Percentiles rank a stretch among this genome's conserved stretches.
Conservation (phyloP, 805 yeast species). For the Wickerhamomyces rabaulensis region DNA sequence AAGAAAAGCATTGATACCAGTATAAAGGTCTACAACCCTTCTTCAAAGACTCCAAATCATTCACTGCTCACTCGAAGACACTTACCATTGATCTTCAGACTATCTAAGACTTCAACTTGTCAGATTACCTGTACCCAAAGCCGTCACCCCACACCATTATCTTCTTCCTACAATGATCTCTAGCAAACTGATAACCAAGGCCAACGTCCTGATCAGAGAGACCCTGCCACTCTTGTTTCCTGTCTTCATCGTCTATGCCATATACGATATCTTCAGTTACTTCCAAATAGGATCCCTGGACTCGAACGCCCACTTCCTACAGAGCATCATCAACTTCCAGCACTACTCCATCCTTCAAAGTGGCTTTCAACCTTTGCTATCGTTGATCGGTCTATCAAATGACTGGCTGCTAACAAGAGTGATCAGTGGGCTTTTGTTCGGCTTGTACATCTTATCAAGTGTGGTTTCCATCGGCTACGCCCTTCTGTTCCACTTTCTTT, state of each 20-base stretch:
- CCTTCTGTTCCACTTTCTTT: constrained; percentile 13
- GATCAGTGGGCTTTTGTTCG: constrained; percentile 4
- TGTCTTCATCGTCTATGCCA: constrained; percentile 14
- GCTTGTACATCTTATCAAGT: constrained; percentile 6
- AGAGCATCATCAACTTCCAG: constrained; percentile 8
- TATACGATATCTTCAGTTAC: constrained; percentile 12
- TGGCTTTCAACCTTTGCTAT: constrained; percentile 16
- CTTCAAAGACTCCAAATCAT: neutral
- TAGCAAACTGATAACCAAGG: neutral
- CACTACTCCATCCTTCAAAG: constrained; percentile 11
- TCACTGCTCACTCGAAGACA: too few species aligned
- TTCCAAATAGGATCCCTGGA: neutral
- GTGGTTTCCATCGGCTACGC: constrained; percentile 11
- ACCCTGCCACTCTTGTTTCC: constrained; percentile 16
- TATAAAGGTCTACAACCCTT: neutral
- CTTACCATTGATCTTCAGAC: too few species aligned
- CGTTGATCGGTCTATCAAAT: neutral
- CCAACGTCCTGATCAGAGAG: constrained; percentile 10
- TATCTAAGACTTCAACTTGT: too few species aligned
- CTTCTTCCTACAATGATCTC: neutral
- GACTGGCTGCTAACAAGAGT: neutral
- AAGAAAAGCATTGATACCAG: neutral
- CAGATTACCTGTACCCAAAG: too few species aligned
- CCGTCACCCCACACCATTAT: neutral
- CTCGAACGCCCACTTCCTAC: constrained; percentile 12